Percentiles rank a stretch among this genome's conserved stretches.
These are phyloP conservation scores for Pseudozyma thailandica DNA, from an alignment of 1,284 basidiomycete genomes.

Conservation along the genomic window DNA sequence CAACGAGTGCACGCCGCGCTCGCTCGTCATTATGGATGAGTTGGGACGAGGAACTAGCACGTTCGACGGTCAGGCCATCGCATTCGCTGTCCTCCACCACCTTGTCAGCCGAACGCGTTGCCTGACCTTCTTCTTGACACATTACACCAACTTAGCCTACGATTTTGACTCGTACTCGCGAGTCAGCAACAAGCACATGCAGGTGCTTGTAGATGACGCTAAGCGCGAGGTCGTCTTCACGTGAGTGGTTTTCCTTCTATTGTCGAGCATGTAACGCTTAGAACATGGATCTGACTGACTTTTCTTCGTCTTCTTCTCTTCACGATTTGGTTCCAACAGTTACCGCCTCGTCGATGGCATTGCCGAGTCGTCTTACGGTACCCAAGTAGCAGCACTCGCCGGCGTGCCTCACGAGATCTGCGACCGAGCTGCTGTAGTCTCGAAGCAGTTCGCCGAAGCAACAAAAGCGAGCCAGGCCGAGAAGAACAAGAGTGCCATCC, in stretches of 20 bases:
- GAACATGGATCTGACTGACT: constrained; percentile 5
- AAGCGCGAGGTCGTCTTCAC: constrained; percentile 65
- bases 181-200: constrained; percentile 67
- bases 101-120: constrained; percentile 64
- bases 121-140: constrained; percentile 67
- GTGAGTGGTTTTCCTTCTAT: constrained; percentile 25
- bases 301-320: neutral
- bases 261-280: neutral
- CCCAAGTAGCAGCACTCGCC: constrained; percentile 65
- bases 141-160: constrained; percentile 63
- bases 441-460: constrained; percentile 57
- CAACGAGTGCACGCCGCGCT: constrained; percentile 65
- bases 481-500: constrained; percentile 55
- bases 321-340: constrained; percentile 21
- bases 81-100: constrained; percentile 65
- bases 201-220: constrained; percentile 65
- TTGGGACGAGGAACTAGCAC: constrained; percentile 68
- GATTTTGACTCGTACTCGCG: constrained; percentile 64
- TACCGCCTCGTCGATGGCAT: constrained; percentile 70
- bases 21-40: constrained; percentile 68
- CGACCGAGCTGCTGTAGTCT: constrained; percentile 60
- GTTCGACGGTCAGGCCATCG: constrained; percentile 67
- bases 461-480: constrained; percentile 54
- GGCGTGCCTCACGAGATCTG: constrained; percentile 64
- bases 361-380: constrained; percentile 86